These are phyloP conservation scores for Diospyros kaki DNA, from an alignment of 148 eudicot genomes.

Conservation along the genomic window DNA sequence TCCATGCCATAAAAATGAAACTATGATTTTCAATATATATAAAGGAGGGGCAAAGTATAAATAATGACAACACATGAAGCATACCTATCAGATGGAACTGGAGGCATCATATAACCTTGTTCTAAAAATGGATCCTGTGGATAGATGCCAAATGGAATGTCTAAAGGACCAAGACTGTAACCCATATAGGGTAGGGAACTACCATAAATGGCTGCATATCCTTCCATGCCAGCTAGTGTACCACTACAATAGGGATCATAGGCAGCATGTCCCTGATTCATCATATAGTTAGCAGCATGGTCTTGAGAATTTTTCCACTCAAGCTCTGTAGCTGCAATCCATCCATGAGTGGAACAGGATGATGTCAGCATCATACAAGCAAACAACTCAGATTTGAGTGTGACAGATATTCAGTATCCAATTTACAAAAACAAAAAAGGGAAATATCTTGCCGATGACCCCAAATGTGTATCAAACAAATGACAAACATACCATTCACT, in stretches of 20 bases:
- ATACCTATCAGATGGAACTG: conserved; percentile 70
- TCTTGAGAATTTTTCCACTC: conserved; percentile 72
- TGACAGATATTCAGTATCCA: neutral
- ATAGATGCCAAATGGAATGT: conserved; percentile 53
- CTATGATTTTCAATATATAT: too few species aligned
- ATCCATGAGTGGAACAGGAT: conserved; percentile 6
- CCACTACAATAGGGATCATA: conserved; percentile 73
- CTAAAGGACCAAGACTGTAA: conserved; percentile 60
- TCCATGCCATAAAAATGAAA: too few species aligned
- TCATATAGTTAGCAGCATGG: conserved; percentile 52
- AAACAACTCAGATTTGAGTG: neutral
- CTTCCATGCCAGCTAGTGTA: conserved; percentile 70
- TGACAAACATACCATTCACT: too few species aligned
- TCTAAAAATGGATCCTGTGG: conserved; percentile 62
- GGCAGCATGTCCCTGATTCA: conserved; percentile 53
- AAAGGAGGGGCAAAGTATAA: neutral
- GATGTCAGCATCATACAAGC: conserved; percentile 6
- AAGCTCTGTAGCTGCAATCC: conserved; percentile 63
- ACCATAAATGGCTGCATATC: conserved; percentile 45
- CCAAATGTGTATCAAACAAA: neutral
- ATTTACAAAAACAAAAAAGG: neutral
- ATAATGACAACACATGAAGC: neutral
- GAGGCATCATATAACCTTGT: conserved; percentile 52
- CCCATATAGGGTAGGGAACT: conserved; percentile 69
- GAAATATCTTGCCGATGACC: neutral